Conservation (phyloP, 768 basidiomycete species). For the Collybia sp. region DNA sequence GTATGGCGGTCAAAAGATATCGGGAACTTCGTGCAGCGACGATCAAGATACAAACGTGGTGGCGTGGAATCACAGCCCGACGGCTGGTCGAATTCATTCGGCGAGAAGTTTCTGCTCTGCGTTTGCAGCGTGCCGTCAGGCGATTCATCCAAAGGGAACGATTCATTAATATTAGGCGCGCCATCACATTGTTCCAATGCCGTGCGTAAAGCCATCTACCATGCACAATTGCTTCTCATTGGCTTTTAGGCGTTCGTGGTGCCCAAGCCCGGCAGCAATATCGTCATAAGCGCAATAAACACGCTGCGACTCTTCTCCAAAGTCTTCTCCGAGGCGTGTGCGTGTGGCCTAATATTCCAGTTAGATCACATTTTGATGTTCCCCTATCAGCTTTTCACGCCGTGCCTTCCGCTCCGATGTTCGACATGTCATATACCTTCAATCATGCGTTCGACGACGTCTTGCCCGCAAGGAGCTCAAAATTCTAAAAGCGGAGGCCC, state of each 20-base stretch:
- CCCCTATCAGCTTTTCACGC: conserved; percentile 44
- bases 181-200: conserved; percentile 76
- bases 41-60: conserved; percentile 90
- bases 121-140: conserved; percentile 71
- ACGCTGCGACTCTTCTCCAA: conserved; percentile 74
- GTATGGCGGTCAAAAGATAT: conserved; percentile 81
- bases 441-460: conserved; percentile 89
- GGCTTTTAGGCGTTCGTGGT: conserved; percentile 64
- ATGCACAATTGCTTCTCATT: neutral
- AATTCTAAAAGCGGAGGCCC: conserved; percentile 82
- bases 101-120: conserved; percentile 67
- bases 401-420: conserved; percentile 56
- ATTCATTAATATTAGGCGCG: conserved; percentile 57
- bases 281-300: conserved; percentile 45
- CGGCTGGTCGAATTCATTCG: conserved; percentile 67
- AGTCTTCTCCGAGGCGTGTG: conserved; percentile 86
- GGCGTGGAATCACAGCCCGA: conserved; percentile 82
- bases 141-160: conserved; percentile 68
- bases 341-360: conserved; percentile 19
- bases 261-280: conserved; percentile 60
- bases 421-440: conserved; percentile 73
- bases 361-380: conserved; percentile 3
- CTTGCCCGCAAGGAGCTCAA: conserved; percentile 85
- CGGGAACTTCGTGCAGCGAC: conserved; percentile 63
- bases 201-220: conserved; percentile 47